Percentiles rank a stretch among this genome's conserved stretches.
Conservation (phyloP, 163 green algal genomes). For the Chlorella variabilis region DNA sequence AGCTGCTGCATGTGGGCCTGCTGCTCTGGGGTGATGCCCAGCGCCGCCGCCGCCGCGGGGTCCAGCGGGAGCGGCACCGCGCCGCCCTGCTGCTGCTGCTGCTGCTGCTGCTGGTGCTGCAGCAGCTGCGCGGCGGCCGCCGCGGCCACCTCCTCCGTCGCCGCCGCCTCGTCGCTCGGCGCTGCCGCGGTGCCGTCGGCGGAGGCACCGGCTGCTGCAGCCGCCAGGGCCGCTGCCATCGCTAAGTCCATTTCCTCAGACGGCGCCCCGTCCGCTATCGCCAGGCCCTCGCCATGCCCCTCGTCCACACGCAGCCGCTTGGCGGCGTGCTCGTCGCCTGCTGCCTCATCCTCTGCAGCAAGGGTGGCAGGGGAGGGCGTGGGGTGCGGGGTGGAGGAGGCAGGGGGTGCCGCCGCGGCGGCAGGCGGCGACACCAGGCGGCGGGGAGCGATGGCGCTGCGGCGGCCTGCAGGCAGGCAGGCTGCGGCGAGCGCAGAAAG, state of each 20-base stretch:
- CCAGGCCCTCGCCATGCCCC: not conserved
- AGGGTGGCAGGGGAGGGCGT: too few species aligned
- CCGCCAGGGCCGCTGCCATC: not conserved
- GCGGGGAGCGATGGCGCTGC: too few species aligned
- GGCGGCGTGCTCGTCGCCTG: not conserved
- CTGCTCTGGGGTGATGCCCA: slow-evolving; percentile 27
- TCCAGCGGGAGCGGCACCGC: not conserved
- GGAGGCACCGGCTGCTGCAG: too few species aligned
- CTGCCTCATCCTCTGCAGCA: not conserved
- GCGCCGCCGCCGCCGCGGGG: not conserved
- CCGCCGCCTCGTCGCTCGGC: too few species aligned
- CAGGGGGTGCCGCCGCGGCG: too few species aligned
- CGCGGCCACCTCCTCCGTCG: too few species aligned
- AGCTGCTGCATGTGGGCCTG: slow-evolving; percentile 24
- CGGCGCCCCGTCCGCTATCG: too few species aligned
- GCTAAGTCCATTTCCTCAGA: not conserved
- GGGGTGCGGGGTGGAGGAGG: too few species aligned
- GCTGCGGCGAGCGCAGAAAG: too few species aligned
- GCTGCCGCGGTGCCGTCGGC: too few species aligned
- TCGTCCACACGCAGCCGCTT: not conserved
- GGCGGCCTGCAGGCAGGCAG: not conserved
- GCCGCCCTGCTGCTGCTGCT: not conserved
- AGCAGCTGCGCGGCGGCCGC: not conserved
- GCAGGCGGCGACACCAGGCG: not conserved
- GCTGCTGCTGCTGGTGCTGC: not conserved